phyloP scores from a whole-genome alignment of 1,284 basidiomycete species.

The Heterobasidion irregulare region DNA sequence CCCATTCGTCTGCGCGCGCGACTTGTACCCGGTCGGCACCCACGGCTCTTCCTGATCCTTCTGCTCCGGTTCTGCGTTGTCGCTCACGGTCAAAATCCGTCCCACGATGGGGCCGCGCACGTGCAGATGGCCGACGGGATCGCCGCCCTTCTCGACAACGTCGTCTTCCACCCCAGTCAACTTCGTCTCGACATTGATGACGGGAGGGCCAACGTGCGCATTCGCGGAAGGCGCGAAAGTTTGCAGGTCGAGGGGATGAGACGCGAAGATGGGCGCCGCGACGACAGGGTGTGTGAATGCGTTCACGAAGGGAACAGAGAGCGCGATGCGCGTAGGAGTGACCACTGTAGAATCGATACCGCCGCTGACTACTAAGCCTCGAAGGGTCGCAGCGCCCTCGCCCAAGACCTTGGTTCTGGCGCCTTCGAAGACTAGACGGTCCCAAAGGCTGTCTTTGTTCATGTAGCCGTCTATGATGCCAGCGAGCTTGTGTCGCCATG shows the following conservation, averaged over 20 bases:
- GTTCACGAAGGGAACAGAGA: constrained; percentile 66
- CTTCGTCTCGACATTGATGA: constrained; percentile 68
- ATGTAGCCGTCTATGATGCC: constrained; percentile 60
- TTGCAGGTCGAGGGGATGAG: constrained; percentile 71
- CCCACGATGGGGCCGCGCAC: constrained; percentile 46
- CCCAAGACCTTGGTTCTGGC: constrained; percentile 56
- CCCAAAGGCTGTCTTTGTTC: constrained; percentile 72
- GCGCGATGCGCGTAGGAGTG: constrained; percentile 54
- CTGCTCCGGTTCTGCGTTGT: constrained; percentile 26
- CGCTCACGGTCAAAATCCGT: constrained; percentile 31
- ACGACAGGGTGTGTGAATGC: constrained; percentile 51
- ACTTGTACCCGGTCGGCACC: constrained; percentile 37
- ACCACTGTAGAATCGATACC: constrained; percentile 29
- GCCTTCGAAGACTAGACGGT: constrained; percentile 59
- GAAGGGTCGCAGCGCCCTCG: constrained; percentile 46
- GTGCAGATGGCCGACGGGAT: constrained; percentile 22
- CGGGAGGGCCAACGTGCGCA: constrained; percentile 65
- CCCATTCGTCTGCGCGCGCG: constrained; percentile 52
- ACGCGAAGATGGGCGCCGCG: constrained; percentile 62
- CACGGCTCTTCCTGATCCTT: constrained; percentile 33
- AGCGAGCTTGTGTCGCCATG: constrained; percentile 66
- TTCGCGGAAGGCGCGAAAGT: constrained; percentile 38
- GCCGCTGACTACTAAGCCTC: constrained; percentile 55
- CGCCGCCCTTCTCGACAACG: constrained; percentile 46
- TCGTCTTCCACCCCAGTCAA: constrained; percentile 54